Conservation (phyloP, 257 asterid genomes). For the Solanum rostratum region DNA sequence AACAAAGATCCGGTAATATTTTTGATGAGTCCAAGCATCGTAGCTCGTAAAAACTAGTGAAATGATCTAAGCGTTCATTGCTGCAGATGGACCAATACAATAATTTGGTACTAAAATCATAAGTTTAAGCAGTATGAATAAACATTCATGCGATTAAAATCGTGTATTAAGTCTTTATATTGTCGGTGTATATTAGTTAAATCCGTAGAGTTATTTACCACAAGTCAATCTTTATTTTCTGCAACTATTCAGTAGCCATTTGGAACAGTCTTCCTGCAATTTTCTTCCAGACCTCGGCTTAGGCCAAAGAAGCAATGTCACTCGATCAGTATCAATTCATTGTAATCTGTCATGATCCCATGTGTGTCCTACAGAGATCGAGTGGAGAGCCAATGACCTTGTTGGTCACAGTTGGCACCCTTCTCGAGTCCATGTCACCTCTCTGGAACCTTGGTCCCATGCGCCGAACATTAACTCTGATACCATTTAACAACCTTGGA, state of each 20-base stretch:
- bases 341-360: too few relatives aligned
- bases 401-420: background rate
- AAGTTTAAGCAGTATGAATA: background rate
- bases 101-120: background rate
- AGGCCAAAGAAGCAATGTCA: background rate
- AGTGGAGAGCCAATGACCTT: background rate
- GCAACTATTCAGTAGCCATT: too few relatives aligned
- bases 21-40: too few relatives aligned
- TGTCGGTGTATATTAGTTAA: background rate
- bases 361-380: too few relatives aligned
- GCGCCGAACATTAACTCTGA: background rate
- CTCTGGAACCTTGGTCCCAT: background rate
- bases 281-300: too few relatives aligned
- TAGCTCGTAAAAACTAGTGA: too few relatives aligned
- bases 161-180: background rate
- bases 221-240: too few relatives aligned
- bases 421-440: background rate
- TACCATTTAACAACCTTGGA: background rate
- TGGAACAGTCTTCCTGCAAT: too few relatives aligned
- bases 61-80: background rate
- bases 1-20: too few relatives aligned
- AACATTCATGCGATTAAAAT: background rate
- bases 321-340: background rate
- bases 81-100: background rate
- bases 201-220: too few relatives aligned